Evolutionary conservation across 2,329 filamentous ascomycete species (phyloP), one percentile per base, ranked within the genome.

Genomic region (Dothistroma pini): DNA sequence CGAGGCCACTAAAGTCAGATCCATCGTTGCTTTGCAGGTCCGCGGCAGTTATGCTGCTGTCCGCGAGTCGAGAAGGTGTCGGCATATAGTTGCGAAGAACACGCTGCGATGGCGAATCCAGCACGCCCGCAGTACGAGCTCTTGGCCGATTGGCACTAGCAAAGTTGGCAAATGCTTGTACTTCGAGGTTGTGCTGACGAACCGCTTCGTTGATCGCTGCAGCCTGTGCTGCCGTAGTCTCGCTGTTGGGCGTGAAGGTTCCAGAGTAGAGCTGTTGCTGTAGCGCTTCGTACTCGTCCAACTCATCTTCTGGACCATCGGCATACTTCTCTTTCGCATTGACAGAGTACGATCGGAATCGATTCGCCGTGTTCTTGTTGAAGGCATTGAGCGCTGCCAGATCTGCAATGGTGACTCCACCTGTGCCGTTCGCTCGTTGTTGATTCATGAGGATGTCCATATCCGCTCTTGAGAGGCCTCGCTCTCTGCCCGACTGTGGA

Each of bases 241-340:
- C 82, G 11, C 83, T 81, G 16, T 80, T 79, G 10, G 86, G 85
- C 0, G 85, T 87, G 64, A 86, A 74, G 2, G 81, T 80, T 25
- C 86, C 85, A 57, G 84, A 86, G 65, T 85, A 84, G 56, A 80
- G 76, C 56, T 79, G 78, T 50, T 81, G 80, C 70, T 86, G 85
- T 57, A 80, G 75, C 56, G 79, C 78, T 50, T 82, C 81, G 70
- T 86, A 86, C 41, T 75, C 70, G 19, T 73, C 71, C 58, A 74
- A 58, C 59, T 79, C 78, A 53, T 76, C 77, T 62, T 89, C 91
- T 16, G 90, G 88, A 56, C 96, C 93, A 69, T 96, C 91, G 2
- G 90, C 93, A 70, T 97, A 97, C 75, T 95, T 96, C 75, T 97
- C 93, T 77, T 96, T 97, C 59, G 96, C 96, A 76, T 99, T 99